Evolutionary conservation across 257 asterid species (phyloP), one percentile per base, ranked within the genome.

Genomic region (Primulina eburnea): DNA sequence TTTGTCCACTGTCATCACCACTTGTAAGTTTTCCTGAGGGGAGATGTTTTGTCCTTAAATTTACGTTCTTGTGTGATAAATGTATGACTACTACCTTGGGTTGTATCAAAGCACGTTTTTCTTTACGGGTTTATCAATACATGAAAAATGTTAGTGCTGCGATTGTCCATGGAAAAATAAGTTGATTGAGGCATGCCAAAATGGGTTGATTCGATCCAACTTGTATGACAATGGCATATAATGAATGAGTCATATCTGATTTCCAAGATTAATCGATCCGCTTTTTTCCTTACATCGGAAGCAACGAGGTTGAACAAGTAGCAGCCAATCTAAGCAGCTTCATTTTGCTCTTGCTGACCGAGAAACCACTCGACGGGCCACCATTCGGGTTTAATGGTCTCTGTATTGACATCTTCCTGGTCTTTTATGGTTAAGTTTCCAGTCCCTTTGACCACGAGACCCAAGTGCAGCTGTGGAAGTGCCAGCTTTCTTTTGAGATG

Each of bases 291-390:
- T 8, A 18, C 59, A 18, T 55, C 1, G 26, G 21, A 33, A 8
- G 33, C 16, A 70, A 2, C 1, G 62, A 72, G 16, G 24, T 14
- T 6, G 30, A 30, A 33, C 6, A 9, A 37, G 37, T 6, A 9
- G 9, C 2, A 10, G 40, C 69, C 34, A 65, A 26, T 17, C 81
- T 82, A 84, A 4, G 82, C 84, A 38, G 79, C 79, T 33, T 81
- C 87, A 32, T 82, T 79, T 28, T 67, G 75, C 43, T 70, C 69
- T 62, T 83, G 80, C 56, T 79, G 73, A 70, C 75, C 84, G 4
- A 50, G 72, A 55, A 57, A 67, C 98, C 96, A 92, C 77, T 87
- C 90, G n/a, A 81, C 64, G 10, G 95, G 98, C 98, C 98, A 92
- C 98, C 98, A 92, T 21, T 90, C 76, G 16, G 98, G 97, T 73